Percentiles rank a stretch among this genome's conserved stretches.
phyloP scores from a whole-genome alignment of 805 yeast species.

The Nakazawaea ishiwadae region DNA sequence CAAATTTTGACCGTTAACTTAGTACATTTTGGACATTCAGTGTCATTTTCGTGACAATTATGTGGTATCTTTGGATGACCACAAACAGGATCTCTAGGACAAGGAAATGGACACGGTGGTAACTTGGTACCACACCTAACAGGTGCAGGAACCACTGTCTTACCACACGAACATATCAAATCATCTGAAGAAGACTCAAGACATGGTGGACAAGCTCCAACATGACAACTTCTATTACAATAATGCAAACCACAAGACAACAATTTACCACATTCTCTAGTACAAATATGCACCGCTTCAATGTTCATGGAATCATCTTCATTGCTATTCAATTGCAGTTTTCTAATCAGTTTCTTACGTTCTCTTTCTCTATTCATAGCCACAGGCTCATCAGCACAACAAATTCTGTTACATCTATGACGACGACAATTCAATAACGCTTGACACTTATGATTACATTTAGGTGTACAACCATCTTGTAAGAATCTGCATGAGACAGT shows the following conservation, averaged over 20 bases:
- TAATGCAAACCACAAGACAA: conserved; percentile 62
- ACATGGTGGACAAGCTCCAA: conserved; percentile 79
- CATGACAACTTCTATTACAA: conserved; percentile 70
- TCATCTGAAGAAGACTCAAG: conserved; percentile 78
- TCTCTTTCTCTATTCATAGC: conserved; percentile 57
- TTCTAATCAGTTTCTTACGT: conserved; percentile 42
- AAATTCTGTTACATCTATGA: conserved; percentile 64
- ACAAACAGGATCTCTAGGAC: conserved; percentile 53
- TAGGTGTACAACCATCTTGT: conserved; percentile 48
- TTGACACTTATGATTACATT: conserved; percentile 67
- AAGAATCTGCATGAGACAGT: conserved; percentile 59
- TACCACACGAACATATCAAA: conserved; percentile 75
- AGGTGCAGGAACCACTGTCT: conserved; percentile 74
- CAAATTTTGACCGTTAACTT: conserved; percentile 50
- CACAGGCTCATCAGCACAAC: conserved; percentile 64
- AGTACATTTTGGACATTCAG: conserved; percentile 76
- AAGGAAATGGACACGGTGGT: conserved; percentile 62
- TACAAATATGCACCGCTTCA: conserved; percentile 74
- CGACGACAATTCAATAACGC: conserved; percentile 75
- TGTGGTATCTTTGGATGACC: conserved; percentile 73
- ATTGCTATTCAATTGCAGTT: conserved; percentile 30
- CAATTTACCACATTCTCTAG: conserved; percentile 56
- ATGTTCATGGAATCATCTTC: conserved; percentile 51
- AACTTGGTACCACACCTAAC: conserved; percentile 75
- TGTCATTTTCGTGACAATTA: conserved; percentile 64